Base-by-base conservation (phyloP, 1,284 basidiomycete species). In the Vanrija sp. region DNA sequence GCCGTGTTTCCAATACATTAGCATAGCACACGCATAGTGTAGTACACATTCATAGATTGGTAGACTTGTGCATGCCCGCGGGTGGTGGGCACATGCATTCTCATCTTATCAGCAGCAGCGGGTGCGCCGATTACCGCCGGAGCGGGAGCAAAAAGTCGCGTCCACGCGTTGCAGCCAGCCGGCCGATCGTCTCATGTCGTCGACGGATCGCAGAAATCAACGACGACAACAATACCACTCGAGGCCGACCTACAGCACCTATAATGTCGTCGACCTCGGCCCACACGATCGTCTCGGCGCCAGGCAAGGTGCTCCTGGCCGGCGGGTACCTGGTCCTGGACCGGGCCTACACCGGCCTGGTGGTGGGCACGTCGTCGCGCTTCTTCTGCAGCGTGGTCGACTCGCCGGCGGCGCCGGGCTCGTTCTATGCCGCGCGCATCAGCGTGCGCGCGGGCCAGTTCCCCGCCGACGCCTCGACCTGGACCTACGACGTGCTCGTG, bases 271-370 rank as follows among this genome's bases (percentile, higher is more conserved):
- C 31, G 31, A 12, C 31, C 9, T 31, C 31, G n/a, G n/a, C n/a
- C 10, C 31, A 31, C 31, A 80, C 79, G 31, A 81, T 88, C 54
- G 84, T 96, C 50, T 97, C 93, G 23, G 84, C 94, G 1, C 90
- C 95, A 4, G 96, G 95, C 61, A 98, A 98, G 76, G 94, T 97
- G 51, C 83, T 98, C 56, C 75, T 97, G 53, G 90, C 94, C 3
- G 93, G 93, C 2, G 93, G 93, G 3, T 97, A 96, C 78, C 87
- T 97, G 53, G 89, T 97, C 23, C 85, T 96, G 54, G 91, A 96
- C 75, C 84, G 83, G 27, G 75, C 80, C 6, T 90, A 89, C 73
- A 84, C 86, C 25, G 93, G 93, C 42, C 77, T 89, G 51, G 92
- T 92, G 35, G 82, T 96, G 46, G 90, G 89, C 0, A 95, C 95